Evolutionary conservation across 176 grass and related monocot species (phyloP).

Genomic region (Musa beccarii): DNA sequence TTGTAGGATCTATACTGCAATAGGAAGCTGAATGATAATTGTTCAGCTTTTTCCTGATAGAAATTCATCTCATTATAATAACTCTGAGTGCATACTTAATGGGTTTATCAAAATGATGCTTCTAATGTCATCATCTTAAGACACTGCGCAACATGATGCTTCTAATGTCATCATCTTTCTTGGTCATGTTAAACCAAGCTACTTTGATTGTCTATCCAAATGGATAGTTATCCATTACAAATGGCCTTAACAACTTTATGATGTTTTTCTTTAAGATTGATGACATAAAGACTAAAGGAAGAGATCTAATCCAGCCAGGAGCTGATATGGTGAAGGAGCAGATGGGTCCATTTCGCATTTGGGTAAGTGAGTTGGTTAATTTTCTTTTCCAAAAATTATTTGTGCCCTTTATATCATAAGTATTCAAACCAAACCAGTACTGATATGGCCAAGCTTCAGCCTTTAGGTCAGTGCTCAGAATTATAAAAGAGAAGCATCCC

Average conservation of each 20-base stretch:
- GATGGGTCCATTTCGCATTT: conserved; percentile 62
- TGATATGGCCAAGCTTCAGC: too few species aligned
- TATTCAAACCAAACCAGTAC: too few species aligned
- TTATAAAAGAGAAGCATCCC: too few species aligned
- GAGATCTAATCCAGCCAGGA: conserved; percentile 45
- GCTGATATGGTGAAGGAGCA: conserved; percentile 64
- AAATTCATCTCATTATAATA: too few species aligned
- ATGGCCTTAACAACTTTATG: neutral
- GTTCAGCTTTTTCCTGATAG: too few species aligned
- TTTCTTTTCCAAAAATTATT: neutral
- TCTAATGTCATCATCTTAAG: neutral
- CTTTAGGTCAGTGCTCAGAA: too few species aligned
- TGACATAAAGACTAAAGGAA: conserved; percentile 63
- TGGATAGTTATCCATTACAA: neutral
- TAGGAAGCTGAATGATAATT: too few species aligned
- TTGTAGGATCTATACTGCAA: too few species aligned
- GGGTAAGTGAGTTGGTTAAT: conserved; percentile 37
- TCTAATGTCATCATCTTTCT: neutral
- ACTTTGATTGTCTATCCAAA: neutral
- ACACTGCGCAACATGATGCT: neutral
- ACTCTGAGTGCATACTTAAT: neutral
- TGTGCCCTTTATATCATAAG: too few species aligned
- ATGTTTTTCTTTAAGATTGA: conserved; percentile 37
- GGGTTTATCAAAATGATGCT: neutral
- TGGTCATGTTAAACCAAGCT: neutral